Evolutionary conservation across 768 basidiomycete species (phyloP).

Genomic region (Termitomyces sp.): DNA sequence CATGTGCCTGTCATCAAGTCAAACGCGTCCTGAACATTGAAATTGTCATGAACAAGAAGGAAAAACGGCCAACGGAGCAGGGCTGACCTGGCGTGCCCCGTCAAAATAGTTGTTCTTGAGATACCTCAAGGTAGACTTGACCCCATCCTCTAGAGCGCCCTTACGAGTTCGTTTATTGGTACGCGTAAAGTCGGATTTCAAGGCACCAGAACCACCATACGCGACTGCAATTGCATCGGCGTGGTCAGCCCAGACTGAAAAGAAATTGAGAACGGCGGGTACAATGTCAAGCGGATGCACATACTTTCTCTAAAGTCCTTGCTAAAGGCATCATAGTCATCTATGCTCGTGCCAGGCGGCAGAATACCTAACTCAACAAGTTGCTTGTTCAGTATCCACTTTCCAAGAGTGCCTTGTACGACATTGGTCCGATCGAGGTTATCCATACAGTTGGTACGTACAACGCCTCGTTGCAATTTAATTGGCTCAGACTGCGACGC

Average conservation of each 20-base stretch:
- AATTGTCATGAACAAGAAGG: neutral
- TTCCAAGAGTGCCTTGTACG: slow-evolving; percentile 86
- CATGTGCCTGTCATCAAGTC: slow-evolving; percentile 92
- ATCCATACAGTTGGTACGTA: slow-evolving; percentile 98
- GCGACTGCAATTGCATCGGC: slow-evolving; percentile 86
- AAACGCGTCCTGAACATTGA: slow-evolving; percentile 71
- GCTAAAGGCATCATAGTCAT: slow-evolving; percentile 76
- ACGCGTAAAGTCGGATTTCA: slow-evolving; percentile 96
- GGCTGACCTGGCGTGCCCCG: slow-evolving; percentile 88
- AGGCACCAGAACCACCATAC: slow-evolving; percentile 91
- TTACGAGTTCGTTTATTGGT: slow-evolving; percentile 84
- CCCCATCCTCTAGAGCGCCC: slow-evolving; percentile 79
- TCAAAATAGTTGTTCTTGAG: slow-evolving; percentile 97
- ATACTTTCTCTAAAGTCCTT: slow-evolving; percentile 83
- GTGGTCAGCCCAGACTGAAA: slow-evolving; percentile 94
- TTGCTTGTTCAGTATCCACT: slow-evolving; percentile 77
- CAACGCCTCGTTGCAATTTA: slow-evolving; percentile 64
- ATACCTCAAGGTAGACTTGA: slow-evolving; percentile 81
- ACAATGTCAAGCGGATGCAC: slow-evolving; percentile 20
- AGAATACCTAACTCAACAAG: slow-evolving; percentile 71
- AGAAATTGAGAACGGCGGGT: slow-evolving; percentile 1
- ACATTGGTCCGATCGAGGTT: slow-evolving; percentile 96
- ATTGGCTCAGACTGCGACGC: slow-evolving; percentile 38
- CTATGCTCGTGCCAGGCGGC: slow-evolving; percentile 62
- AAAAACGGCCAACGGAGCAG: slow-evolving; percentile 7